phyloP scores from a whole-genome alignment of 768 basidiomycete species.

The Boletus edulis region DNA sequence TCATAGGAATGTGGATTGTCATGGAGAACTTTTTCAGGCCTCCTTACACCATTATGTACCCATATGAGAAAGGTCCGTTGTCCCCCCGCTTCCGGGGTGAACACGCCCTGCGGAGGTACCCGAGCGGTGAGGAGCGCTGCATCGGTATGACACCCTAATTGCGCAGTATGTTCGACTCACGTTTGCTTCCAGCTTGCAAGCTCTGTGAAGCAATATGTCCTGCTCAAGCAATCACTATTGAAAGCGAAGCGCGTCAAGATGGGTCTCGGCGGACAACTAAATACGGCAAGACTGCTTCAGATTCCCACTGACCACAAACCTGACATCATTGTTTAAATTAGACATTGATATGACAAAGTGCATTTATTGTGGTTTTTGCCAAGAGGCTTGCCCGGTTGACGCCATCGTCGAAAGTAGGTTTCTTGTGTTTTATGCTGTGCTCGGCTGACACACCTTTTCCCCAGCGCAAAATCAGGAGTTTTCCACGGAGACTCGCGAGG shows the following conservation, averaged over 20 bases:
- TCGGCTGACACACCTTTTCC: not conserved
- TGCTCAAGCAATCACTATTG: conserved; percentile 98
- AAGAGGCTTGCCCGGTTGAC: conserved; percentile 99
- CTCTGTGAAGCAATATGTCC: conserved; percentile 99
- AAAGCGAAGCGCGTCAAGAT: conserved; percentile 93
- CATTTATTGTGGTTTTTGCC: conserved; percentile 99
- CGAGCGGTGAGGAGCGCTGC: conserved; percentile 97
- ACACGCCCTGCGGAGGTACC: conserved; percentile 94
- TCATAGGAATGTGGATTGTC: conserved; percentile 95
- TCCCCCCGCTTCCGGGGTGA: conserved; percentile 98
- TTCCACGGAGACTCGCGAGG: conserved; percentile 97
- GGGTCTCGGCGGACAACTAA: conserved; percentile 96
- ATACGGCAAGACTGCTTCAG: conserved; percentile 63
- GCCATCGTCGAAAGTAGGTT: conserved; percentile 96
- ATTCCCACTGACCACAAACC: not conserved
- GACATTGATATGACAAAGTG: conserved; percentile 99
- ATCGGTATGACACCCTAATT: conserved; percentile 65
- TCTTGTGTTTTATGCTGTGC: conserved; percentile 8
- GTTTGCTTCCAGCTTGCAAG: conserved; percentile 75
- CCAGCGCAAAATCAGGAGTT: conserved; percentile 96
- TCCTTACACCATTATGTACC: conserved; percentile 98
- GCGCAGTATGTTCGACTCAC: conserved; percentile 4
- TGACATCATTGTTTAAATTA: conserved; percentile 27
- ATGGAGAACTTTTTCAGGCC: conserved; percentile 88
- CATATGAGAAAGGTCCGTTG: conserved; percentile 96